Conservation (phyloP, 2,329 filamentous ascomycete genomes). For the Trichoderma polysporum region DNA sequence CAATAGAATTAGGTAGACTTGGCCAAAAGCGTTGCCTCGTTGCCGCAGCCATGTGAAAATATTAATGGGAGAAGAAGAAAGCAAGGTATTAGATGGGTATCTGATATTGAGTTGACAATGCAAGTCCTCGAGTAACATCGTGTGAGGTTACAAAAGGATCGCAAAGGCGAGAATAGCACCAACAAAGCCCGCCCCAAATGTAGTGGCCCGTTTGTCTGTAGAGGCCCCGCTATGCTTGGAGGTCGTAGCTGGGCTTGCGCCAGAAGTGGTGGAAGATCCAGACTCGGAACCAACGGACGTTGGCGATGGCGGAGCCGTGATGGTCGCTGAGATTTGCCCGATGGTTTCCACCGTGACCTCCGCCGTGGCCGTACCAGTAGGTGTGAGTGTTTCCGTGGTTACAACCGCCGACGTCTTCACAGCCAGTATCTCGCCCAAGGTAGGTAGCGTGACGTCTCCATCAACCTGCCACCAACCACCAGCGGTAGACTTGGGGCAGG, state of each 20-base stretch:
- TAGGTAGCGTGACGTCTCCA: slow-evolving; percentile 68
- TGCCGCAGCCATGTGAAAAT: slow-evolving; percentile 2
- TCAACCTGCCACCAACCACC: slow-evolving; percentile 79
- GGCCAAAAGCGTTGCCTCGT: neutral
- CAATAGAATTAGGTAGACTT: neutral
- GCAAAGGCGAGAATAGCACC: slow-evolving; percentile 22
- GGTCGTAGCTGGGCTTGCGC: neutral
- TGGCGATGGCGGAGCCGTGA: neutral
- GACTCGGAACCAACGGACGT: neutral
- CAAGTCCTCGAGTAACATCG: neutral
- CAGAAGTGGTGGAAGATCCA: neutral
- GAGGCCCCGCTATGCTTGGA: slow-evolving; percentile 21
- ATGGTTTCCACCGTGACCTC: neutral
- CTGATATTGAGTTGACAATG: slow-evolving; percentile 2
- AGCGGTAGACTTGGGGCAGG: slow-evolving; percentile 68
- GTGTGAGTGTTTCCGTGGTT: slow-evolving; percentile 8
- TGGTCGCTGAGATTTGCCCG: neutral
- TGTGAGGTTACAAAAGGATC: slow-evolving; percentile 21
- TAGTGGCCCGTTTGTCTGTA: slow-evolving; percentile 22
- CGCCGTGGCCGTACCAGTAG: neutral
- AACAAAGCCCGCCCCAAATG: slow-evolving; percentile 23
- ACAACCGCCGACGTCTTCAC: neutral
- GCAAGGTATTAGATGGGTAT: slow-evolving; percentile 5
- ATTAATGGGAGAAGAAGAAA: neutral
- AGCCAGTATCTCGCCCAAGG: slow-evolving; percentile 54